These are phyloP conservation scores for Phytophthora crassamura DNA, from an alignment of 352 stramenopile genomes.

Conservation along the genomic window DNA sequence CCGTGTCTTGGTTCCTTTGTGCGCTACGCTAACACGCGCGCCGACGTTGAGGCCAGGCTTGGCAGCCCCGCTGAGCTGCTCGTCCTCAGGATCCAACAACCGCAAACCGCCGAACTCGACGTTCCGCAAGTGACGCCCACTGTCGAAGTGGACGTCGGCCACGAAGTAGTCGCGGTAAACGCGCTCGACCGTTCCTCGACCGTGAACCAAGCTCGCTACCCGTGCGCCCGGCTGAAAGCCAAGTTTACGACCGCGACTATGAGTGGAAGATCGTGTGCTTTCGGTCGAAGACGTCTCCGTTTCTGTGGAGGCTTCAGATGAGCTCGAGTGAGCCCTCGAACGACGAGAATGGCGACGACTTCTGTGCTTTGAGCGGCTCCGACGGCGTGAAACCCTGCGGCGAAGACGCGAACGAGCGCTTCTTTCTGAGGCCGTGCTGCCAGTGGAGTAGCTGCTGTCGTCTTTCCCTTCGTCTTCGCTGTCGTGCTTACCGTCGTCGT, in stretches of 20 bases:
- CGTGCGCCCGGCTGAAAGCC: conserved; percentile 64
- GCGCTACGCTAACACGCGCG: conserved; percentile 41
- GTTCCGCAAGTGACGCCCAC: conserved; percentile 58
- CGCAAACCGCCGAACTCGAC: conserved; percentile 58
- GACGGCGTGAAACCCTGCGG: conserved; percentile 8
- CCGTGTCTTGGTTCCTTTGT: conserved; percentile 62
- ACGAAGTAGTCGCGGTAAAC: conserved; percentile 76
- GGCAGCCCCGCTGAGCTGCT: conserved; percentile 14
- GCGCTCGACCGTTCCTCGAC: conserved; percentile 63
- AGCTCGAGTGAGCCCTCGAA: conserved; percentile 6
- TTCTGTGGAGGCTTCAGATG: conserved; percentile 24
- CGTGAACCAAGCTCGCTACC: conserved; percentile 41
- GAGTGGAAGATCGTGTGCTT: conserved; percentile 2
- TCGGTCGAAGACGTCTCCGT: conserved; percentile 29
- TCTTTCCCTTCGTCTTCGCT: conserved; percentile 25
- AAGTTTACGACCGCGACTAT: conserved; percentile 8
- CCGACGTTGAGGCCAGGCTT: conserved; percentile 32
- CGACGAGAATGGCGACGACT: neutral
- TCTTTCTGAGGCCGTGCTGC: conserved; percentile 15
- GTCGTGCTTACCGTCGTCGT: conserved; percentile 27
- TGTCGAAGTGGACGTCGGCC: conserved; percentile 75
- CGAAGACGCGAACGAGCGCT: neutral
- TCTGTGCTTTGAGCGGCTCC: conserved; percentile 10
- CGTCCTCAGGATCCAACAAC: conserved; percentile 29
- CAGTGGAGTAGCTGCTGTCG: conserved; percentile 16